Evolutionary conservation across 345 rosid species (phyloP), one percentile per base, ranked within the genome.

Genomic region (Stellera chamaejasme): DNA sequence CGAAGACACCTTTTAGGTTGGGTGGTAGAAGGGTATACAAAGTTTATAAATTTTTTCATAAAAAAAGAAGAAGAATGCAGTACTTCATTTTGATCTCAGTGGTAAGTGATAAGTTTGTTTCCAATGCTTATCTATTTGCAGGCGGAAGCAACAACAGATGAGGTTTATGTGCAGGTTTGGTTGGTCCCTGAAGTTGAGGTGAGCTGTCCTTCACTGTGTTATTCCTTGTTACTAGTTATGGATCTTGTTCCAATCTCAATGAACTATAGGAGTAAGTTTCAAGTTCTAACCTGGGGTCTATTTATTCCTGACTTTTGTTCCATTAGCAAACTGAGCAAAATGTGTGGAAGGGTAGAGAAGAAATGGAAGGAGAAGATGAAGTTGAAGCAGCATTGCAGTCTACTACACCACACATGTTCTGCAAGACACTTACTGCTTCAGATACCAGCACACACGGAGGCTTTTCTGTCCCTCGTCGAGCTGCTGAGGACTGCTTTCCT

Each of bases 361-460:
- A 66, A 54, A 46, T 23, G 53, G 13, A 61, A 46, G 56, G 72
- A 69, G 46, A 66, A 77, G 66, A 5, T 45, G 43, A 27, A 11
- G 48, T 32, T 2, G 75, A 72, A 43, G 59, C 63, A 12, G 48
- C 64, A 6, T 61, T 44, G 5, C 61, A 77, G 10, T 61, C 26
- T 0, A 56, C 72, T 3, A 69, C 77, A 4, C 68, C 75, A 6
- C 78, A 73, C 71, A 68, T 77, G 11, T 82, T 79, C 58, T 79
- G 77, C 52, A 79, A 79, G 66, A 75, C 79, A 11, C 72, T 82
- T n/a, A 82, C 83, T 5, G 81, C 83, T 3, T 82, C 83, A 0
- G 88, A 82, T 65, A 82, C 88, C 1, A 82, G 84, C 65, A 82
- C 84, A 46, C 89, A 83, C 28, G 89, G 89, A 5, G 89, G 89